Evolutionary conservation across 1,139 yeast genomes (phyloP), one percentile per base, ranked within the genome.

Genomic region (Geotrichum aggregatum): DNA sequence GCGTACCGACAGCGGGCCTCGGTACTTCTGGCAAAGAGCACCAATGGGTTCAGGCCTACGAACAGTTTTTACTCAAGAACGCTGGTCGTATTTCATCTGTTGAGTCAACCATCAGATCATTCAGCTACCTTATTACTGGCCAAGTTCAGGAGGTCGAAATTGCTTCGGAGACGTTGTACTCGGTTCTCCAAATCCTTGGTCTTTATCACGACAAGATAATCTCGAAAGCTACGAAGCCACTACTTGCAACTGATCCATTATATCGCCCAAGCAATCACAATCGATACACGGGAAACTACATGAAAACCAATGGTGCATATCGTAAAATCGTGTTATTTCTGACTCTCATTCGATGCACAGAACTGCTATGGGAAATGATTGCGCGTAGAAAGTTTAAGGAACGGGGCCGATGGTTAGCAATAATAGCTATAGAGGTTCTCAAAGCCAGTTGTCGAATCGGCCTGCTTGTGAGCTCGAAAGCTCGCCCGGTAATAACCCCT

Each of bases 121-220:
- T 73, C 44, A 63, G 69, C n/a, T 68, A 69, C 52, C 59, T 73
- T 30, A 58, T 71, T 16, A 76, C 76, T 0, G 74, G 75, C 8
- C 68, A 72, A 48, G 69, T 69, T 58, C 66, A 71, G 47, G 70
- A 72, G 38, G 71, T 69, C 35, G 76, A 72, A 52, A 59, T 70
- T 22, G 70, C 68, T 3, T 58, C 71, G 13, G 73, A 69, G 56
- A 34, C 49, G 52, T 60, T 69, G 33, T 68, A 66, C 46, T 63
- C 75, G 10, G 53, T 60, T 3, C 61, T 71, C 31, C 69, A 69
- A 53, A 61, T 72, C 6, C 58, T 72, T 26, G 71, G 72, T 16
- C 54, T 70, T 46, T 72, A 71, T 56, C 74, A 72, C 53, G 73
- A 71, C 59, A 61, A 67, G 18, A 61, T 72, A 28, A 58, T 70